Conservation (phyloP, 2,329 filamentous ascomycete species). For the Tothia fuscella region DNA sequence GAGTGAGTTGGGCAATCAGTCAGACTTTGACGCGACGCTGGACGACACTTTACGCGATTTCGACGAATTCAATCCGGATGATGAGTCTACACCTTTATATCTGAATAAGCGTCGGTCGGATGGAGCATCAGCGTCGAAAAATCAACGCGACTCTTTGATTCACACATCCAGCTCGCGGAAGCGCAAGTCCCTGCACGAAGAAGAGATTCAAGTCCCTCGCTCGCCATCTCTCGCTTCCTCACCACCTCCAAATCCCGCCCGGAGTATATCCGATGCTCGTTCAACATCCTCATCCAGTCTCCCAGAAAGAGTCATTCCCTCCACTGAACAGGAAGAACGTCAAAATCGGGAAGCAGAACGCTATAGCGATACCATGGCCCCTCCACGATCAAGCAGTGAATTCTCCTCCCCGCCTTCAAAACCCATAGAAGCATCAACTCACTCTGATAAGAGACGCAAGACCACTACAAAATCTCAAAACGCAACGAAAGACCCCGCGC, state of each 20-base stretch:
- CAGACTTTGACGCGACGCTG: slow-evolving; percentile 36
- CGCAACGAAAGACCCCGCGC: neutral
- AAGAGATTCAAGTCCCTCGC: slow-evolving; percentile 25
- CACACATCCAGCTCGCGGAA: slow-evolving; percentile 26
- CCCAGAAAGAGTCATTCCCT: slow-evolving; percentile 21
- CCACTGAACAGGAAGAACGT: slow-evolving; percentile 17
- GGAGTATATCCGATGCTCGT: neutral
- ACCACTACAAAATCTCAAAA: neutral
- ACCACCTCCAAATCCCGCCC: slow-evolving; percentile 16
- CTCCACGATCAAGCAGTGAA: slow-evolving; percentile 32
- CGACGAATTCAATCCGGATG: slow-evolving; percentile 45
- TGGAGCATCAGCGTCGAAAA: slow-evolving; percentile 14
- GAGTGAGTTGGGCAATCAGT: slow-evolving; percentile 26
- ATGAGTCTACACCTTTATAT: slow-evolving; percentile 55
- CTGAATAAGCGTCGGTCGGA: slow-evolving; percentile 10
- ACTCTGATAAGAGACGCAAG: slow-evolving; percentile 6
- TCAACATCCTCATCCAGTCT: slow-evolving; percentile 16
- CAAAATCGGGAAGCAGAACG: slow-evolving; percentile 19
- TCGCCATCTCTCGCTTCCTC: slow-evolving; percentile 26
- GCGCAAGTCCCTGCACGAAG: slow-evolving; percentile 22
- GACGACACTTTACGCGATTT: slow-evolving; percentile 21
- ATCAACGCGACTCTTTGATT: too few species aligned
- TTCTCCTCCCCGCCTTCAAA: slow-evolving; percentile 6
- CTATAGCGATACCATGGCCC: slow-evolving; percentile 31
- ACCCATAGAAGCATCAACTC: neutral